These are phyloP conservation scores for Ammopiptanthus mongolicus DNA, from an alignment of 306 rosid species.

Conservation along the genomic window DNA sequence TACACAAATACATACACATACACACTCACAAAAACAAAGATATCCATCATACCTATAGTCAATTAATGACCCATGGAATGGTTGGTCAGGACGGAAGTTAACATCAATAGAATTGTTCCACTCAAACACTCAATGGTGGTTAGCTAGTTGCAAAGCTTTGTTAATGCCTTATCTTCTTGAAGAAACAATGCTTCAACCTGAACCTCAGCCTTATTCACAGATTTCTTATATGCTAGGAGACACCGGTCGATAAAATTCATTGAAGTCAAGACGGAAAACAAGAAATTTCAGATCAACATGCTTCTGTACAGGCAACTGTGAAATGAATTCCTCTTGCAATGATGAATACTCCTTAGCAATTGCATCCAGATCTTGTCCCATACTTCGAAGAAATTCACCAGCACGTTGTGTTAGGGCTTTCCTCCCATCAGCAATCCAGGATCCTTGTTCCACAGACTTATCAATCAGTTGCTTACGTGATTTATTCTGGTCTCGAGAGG, in stretches of 20 bases:
- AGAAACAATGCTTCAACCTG: constrained; percentile 29
- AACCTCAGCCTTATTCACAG: constrained; percentile 18
- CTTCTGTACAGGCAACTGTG: constrained; percentile 91
- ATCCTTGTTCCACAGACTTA: constrained; percentile 47
- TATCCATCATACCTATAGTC: constrained; percentile 44
- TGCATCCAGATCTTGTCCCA: constrained; percentile 73
- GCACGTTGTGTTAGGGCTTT: constrained; percentile 86
- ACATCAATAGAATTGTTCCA: constrained; percentile 27
- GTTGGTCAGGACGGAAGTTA: constrained; percentile 44
- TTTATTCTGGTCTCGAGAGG: constrained; percentile 60
- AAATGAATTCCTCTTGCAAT: constrained; percentile 78
- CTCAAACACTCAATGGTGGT: constrained; percentile 28
- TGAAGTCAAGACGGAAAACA: constrained; percentile 92
- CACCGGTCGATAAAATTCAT: constrained; percentile 73
- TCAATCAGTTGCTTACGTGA: constrained; percentile 38
- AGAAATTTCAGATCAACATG: constrained; percentile 97
- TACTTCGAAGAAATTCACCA: constrained; percentile 70
- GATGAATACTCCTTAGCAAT: constrained; percentile 82
- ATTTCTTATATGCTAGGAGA: constrained; percentile 43
- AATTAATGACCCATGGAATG: constrained; percentile 19
- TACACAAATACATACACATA: neutral
- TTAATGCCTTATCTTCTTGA: constrained; percentile 16
- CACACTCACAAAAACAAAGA: neutral
- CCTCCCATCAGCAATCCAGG: constrained; percentile 87
- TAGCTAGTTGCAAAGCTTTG: constrained; percentile 29